phyloP scores from a whole-genome alignment of 352 stramenopile species.

The Pythium utonaiense region DNA sequence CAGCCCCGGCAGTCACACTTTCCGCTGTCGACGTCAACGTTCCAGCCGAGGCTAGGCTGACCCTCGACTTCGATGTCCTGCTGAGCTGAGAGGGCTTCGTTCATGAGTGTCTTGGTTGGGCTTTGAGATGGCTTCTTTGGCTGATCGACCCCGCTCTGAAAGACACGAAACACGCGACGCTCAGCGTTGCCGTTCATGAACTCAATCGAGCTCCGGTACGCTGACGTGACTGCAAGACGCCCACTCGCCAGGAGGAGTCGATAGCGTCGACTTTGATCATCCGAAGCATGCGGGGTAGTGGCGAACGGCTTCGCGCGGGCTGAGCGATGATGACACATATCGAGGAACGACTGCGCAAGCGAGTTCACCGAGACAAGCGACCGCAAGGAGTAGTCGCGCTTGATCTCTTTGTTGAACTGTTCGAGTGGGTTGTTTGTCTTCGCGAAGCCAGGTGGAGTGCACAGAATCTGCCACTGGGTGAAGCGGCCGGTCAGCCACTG shows the following conservation, averaged over 20 bases:
- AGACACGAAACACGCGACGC: too few species aligned
- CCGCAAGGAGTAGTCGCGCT: slow-evolving; percentile 4
- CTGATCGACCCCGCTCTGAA: too few species aligned
- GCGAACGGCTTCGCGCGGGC: neutral
- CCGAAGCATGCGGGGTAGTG: neutral
- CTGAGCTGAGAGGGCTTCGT: too few species aligned
- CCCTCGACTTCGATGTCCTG: too few species aligned
- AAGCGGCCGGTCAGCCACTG: neutral
- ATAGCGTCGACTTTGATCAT: neutral
- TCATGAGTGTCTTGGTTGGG: too few species aligned
- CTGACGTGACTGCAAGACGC: neutral
- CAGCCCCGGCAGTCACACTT: too few species aligned
- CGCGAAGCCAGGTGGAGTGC: neutral
- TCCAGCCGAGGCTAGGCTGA: too few species aligned
- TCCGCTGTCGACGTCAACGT: too few species aligned
- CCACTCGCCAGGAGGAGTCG: neutral
- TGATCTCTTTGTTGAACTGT: slow-evolving; percentile 6
- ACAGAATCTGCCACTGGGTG: slow-evolving; percentile 1
- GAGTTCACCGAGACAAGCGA: slow-evolving; percentile 6
- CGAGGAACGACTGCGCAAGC: neutral
- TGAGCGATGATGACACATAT: slow-evolving; percentile 1
- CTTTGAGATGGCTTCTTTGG: too few species aligned
- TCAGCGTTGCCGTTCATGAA: too few species aligned
- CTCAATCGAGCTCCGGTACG: too few species aligned
- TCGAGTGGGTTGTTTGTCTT: slow-evolving; percentile 10